Base-by-base conservation (phyloP, 78 protist species). In the Bigelowiella natans region DNA sequence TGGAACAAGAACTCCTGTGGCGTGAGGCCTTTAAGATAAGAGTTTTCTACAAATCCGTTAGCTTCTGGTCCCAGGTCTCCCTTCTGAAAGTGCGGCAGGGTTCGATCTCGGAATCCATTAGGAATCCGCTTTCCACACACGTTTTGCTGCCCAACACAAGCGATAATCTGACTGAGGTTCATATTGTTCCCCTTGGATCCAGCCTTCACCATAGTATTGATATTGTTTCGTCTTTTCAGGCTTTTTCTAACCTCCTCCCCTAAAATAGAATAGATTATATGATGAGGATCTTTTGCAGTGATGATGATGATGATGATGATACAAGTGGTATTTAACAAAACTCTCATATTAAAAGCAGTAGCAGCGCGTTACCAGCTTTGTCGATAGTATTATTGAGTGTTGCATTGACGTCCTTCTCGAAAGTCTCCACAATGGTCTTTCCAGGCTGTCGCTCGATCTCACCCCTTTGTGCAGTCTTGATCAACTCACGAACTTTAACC, bases 81-180 rank as follows among this genome's bases (percentile, higher is more conserved):
- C 91, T 97, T 96, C 30, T 92, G n/a, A 94, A 98, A 99, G 90
- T 98, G 99, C 2, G 99, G 99, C 38, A 99, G 95, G 2, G 99
- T 93, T 36, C 99, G 95, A 29, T 90, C 34, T 28, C 90, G 90
- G 94, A 98, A 99, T 40, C 99, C 98, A 89, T 89, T 97, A 28
- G 99, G 98, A 34, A 98, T 96, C 63, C 99, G 98, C 94, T 96
- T 93, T 30, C 99, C 99, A 88, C 97, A 99, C 36, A 99, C 99
- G 94, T 98, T 98, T 90, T 98, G 99, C 95, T 99, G 99, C 34
- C 99, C 99, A 38, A 98, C 99, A 64, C 98, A 95, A n/a, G 99
- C 99, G 82, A 97, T 95, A 88, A 98, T 98, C 97, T 99, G 99
- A 2, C 98, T 90, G 31, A 98, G 94, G 94, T 99, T 99, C 92